A percentile compares a stretch with the other conserved stretches of the same genome.
Conservation (phyloP, 2,329 filamentous ascomycete genomes). For the Nemania sp. region DNA sequence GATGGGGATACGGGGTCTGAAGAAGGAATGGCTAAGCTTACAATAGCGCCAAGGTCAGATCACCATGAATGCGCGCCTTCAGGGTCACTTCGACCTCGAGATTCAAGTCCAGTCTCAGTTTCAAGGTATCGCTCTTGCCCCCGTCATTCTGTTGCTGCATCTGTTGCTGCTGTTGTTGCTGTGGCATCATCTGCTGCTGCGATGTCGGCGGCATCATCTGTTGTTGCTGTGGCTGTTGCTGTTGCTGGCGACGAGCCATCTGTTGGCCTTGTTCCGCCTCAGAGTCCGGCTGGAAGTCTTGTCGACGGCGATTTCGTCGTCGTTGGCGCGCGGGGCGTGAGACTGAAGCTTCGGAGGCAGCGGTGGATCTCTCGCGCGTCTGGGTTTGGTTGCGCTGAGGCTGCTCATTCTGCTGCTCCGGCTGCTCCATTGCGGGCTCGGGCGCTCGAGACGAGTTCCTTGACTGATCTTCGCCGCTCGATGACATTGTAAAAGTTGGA, state of each 20-base stretch:
- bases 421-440: constrained; percentile 15
- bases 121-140: constrained; percentile 64
- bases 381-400: background rate
- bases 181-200: constrained; percentile 26
- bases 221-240: constrained; percentile 12
- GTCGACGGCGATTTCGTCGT: constrained; percentile 25
- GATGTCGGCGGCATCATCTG: constrained; percentile 24
- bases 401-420: constrained; percentile 12
- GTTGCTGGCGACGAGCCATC: constrained; percentile 18
- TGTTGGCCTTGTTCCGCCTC: constrained; percentile 21
- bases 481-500: constrained; percentile 22
- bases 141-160: constrained; percentile 32
- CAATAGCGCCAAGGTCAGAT: constrained; percentile 73
- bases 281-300: constrained; percentile 22
- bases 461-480: constrained; percentile 26
- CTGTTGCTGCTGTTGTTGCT: constrained; percentile 26
- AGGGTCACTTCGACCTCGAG: constrained; percentile 82
- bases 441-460: constrained; percentile 20
- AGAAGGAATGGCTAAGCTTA: constrained; percentile 35
- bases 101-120: constrained; percentile 75
- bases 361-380: constrained; percentile 22
- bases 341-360: constrained; percentile 18
- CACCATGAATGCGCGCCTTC: constrained; percentile 82
- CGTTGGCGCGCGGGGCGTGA: constrained; percentile 27
- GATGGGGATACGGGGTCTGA: background rate